Conservation (phyloP, 73 alveolate genomes). For the Paramecium sonneborni region DNA sequence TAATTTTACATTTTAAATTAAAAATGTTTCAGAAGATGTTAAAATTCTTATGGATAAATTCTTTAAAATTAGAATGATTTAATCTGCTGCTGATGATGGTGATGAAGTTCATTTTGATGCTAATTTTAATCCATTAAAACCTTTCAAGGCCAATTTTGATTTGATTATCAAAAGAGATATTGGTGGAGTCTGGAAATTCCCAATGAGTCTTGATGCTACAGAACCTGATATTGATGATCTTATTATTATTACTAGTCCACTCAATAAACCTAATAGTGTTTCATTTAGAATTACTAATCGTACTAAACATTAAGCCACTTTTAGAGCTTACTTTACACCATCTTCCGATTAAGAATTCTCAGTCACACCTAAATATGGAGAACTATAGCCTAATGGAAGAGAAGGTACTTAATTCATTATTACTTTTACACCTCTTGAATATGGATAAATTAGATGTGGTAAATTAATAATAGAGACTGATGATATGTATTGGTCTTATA, state of each 20-base stretch:
- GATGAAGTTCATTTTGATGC: constrained; percentile 89
- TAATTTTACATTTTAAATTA: constrained; percentile 85
- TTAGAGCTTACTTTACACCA: constrained; percentile 95
- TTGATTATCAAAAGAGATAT: constrained; percentile 88
- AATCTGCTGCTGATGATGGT: constrained; percentile 64
- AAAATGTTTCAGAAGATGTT: constrained; percentile 79
- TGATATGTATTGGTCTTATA: constrained; percentile 97
- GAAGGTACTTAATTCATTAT: constrained; percentile 96
- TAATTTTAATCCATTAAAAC: constrained; percentile 94
- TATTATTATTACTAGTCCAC: constrained; percentile 88
- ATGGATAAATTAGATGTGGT: constrained; percentile 96
- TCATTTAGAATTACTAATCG: constrained; percentile 92
- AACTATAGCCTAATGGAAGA: constrained; percentile 94
- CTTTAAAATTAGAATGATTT: constrained; percentile 86
- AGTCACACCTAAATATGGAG: constrained; percentile 93
- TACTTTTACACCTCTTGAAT: constrained; percentile 96
- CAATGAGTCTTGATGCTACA: constrained; percentile 90
- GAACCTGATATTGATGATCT: constrained; percentile 98
- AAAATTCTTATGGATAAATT: constrained; percentile 89
- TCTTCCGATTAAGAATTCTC: constrained; percentile 94
- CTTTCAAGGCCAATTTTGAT: constrained; percentile 93
- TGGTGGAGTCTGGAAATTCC: constrained; percentile 99
- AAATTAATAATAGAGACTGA: constrained; percentile 94
- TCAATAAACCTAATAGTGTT: constrained; percentile 90
- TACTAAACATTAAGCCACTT: constrained; percentile 90